Evolutionary conservation across 345 rosid species (phyloP).

Genomic region (Angophora floribunda): DNA sequence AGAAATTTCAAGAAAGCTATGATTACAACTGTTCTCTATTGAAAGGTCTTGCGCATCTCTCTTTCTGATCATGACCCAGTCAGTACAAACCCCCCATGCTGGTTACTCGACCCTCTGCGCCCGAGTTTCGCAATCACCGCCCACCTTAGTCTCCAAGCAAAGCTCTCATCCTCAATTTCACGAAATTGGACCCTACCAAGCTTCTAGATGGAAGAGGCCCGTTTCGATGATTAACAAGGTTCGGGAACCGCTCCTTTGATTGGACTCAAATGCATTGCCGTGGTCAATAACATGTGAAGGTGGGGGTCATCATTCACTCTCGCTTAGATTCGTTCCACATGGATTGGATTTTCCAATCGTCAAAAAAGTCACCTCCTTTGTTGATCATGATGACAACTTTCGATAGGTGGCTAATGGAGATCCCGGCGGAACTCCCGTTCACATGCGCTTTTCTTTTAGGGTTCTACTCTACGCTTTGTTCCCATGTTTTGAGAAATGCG

Average conservation of each 20-base stretch:
- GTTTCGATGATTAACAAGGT: not conserved
- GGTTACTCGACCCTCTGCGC: not conserved
- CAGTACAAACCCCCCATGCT: not conserved
- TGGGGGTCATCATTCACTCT: not conserved
- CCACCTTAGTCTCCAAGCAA: not conserved
- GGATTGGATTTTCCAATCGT: not conserved
- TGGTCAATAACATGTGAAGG: not conserved
- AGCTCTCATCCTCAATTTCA: not conserved
- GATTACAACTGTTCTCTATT: not conserved
- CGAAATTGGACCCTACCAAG: not conserved
- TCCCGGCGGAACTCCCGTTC: not conserved
- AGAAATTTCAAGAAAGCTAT: not conserved
- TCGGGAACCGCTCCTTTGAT: not conserved
- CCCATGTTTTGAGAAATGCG: not conserved
- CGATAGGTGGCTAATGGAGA: not conserved
- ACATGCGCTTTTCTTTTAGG: not conserved
- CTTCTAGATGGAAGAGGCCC: not conserved
- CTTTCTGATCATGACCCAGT: not conserved
- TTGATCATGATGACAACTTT: not conserved
- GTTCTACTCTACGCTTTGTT: not conserved
- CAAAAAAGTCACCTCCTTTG: not conserved
- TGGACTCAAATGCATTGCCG: not conserved
- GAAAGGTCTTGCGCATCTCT: not conserved
- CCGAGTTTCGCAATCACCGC: not conserved
- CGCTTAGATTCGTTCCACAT: not conserved